phyloP scores from a whole-genome alignment of 2,329 filamentous ascomycete genomes.

The Penicillium sp. region DNA sequence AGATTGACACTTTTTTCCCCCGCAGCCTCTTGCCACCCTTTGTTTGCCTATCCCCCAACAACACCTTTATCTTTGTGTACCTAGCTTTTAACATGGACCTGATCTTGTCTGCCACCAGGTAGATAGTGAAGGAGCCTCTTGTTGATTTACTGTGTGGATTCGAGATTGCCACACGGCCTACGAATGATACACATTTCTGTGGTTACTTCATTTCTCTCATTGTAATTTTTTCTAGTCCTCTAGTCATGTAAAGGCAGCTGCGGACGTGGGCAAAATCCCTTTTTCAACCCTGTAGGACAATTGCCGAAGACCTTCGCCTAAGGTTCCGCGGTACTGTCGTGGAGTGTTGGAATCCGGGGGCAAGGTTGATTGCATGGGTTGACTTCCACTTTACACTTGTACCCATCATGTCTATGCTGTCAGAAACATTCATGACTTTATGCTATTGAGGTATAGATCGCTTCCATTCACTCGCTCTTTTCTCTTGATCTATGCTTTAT shows the following conservation, averaged over 20 bases:
- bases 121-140: slow-evolving; percentile 15
- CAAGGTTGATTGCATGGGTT: too few species aligned
- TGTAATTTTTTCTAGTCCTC: background rate
- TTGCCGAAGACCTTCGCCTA: background rate
- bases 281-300: background rate
- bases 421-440: too few species aligned
- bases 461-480: too few species aligned
- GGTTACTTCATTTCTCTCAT: slow-evolving; percentile 4
- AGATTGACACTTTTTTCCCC: slow-evolving; percentile 21
- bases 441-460: too few species aligned
- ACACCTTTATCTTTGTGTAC: slow-evolving; percentile 22
- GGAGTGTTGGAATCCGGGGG: background rate
- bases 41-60: slow-evolving; percentile 8
- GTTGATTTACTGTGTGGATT: slow-evolving; percentile 26
- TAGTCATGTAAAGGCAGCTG: background rate
- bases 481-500: too few species aligned
- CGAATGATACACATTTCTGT: slow-evolving; percentile 23
- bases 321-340: background rate
- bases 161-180: slow-evolving; percentile 22
- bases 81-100: slow-evolving; percentile 23
- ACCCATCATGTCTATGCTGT: too few species aligned
- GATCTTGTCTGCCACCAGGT: slow-evolving; percentile 5
- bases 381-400: too few species aligned
- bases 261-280: background rate
- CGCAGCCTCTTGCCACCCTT: slow-evolving; percentile 1